Evolutionary conservation across 805 yeast genomes (phyloP).

Genomic region (Candida vaughaniae): DNA sequence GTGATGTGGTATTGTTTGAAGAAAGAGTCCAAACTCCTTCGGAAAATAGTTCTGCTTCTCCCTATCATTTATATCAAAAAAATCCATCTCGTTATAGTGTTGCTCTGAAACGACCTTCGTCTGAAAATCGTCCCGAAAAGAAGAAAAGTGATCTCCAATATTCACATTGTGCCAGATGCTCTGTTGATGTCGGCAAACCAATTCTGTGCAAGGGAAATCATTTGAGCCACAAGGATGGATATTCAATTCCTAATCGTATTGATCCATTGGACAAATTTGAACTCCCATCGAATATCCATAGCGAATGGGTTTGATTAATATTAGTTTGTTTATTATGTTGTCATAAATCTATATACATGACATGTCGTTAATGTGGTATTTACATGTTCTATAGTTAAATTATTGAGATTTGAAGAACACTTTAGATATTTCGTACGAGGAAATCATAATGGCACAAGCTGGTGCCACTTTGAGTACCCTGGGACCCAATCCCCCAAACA

Average conservation of each 20-base stretch:
- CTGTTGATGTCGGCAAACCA: conserved; percentile 3
- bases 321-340: too few species aligned
- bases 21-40: conserved; percentile 7
- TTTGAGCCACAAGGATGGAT: background rate
- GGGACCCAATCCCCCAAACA: conserved; percentile 87
- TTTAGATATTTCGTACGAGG: conserved; percentile 89
- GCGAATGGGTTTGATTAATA: background rate
- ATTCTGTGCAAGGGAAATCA: conserved; percentile 2
- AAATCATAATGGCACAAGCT: conserved; percentile 97
- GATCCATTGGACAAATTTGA: background rate
- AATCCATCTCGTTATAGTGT: too few species aligned
- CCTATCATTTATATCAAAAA: too few species aligned
- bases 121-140: too few species aligned
- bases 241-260: background rate
- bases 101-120: too few species aligned
- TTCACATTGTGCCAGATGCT: conserved; percentile 9
- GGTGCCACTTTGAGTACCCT: conserved; percentile 92
- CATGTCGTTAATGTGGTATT: too few species aligned
- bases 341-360: background rate
- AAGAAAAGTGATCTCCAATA: too few species aligned
- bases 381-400: background rate
- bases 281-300: background rate
- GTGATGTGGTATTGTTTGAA: conserved; percentile 4
- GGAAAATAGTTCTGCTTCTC: too few species aligned
- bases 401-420: conserved; percentile 33